Percentiles rank a stretch among this genome's conserved stretches.
Evolutionary conservation across 2,329 filamentous ascomycete species (phyloP).

Genomic region (Fusarium decemcellulare): DNA sequence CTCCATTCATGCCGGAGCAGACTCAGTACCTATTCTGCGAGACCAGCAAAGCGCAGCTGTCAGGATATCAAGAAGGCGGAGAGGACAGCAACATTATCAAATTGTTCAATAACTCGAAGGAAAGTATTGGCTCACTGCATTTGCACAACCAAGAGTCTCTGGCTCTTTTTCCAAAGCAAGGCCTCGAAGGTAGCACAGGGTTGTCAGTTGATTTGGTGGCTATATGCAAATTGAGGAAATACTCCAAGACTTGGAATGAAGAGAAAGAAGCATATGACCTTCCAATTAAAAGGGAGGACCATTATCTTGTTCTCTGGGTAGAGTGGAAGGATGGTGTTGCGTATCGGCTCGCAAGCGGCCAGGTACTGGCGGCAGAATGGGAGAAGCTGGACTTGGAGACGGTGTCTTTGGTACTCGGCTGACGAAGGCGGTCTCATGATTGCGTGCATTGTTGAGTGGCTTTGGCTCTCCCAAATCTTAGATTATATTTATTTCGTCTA

Average conservation of each 20-base stretch:
- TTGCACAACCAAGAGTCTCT: conserved; percentile 1
- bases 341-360: conserved; percentile 9
- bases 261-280: background rate
- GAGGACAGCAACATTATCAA: background rate
- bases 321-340: conserved; percentile 16
- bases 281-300: background rate
- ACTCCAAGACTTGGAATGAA: background rate
- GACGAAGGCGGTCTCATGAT: background rate
- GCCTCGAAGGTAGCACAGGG: background rate
- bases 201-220: conserved; percentile 2
- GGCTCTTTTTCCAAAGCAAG: background rate
- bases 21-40: conserved; percentile 23
- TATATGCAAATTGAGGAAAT: background rate
- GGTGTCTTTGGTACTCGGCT: conserved; percentile 6
- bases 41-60: background rate
- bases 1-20: conserved; percentile 19
- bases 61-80: background rate
- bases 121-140: background rate
- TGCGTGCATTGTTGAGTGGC: too few species aligned
- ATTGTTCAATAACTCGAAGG: background rate
- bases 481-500: too few species aligned
- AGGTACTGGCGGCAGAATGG: background rate
- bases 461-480: too few species aligned
- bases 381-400: background rate
- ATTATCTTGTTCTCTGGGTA: conserved; percentile 21